These are phyloP conservation scores for Areca catechu DNA, from an alignment of 176 grass and related monocot species.

Conservation along the genomic window DNA sequence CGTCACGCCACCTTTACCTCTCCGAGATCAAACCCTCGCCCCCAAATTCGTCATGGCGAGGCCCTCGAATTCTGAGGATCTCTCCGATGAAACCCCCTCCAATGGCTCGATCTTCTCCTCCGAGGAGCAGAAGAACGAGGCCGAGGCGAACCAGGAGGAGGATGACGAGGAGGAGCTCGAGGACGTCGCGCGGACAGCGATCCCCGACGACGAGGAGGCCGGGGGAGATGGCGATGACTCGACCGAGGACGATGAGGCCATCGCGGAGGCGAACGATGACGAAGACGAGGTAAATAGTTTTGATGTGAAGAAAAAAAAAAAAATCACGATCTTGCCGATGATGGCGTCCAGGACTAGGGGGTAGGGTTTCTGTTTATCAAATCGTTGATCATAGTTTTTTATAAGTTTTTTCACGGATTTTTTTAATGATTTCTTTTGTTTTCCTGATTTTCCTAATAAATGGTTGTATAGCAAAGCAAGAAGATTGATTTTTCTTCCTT, in stretches of 20 bases:
- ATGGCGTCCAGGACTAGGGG: no score
- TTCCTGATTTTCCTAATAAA: no score
- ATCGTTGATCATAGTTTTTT: no score
- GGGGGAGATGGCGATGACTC: neutral
- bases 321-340: no score
- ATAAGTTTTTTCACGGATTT: no score
- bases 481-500: no score
- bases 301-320: neutral
- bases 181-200: conserved; percentile 1
- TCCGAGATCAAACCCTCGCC: conserved; percentile 1
- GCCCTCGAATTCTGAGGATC: conserved; percentile 2
- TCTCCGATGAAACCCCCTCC: conserved; percentile 10
- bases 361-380: no score
- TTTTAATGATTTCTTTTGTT: no score
- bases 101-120: conserved; percentile 12
- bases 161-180: conserved; percentile 18
- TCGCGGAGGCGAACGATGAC: neutral
- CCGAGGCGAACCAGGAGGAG: conserved; percentile 3
- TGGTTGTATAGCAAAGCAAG: no score
- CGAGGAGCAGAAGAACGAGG: conserved; percentile 2
- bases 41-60: conserved; percentile 8
- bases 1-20: no score
- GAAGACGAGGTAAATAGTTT: neutral
- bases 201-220: conserved; percentile 6
- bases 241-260: neutral